Base-by-base conservation (phyloP, 805 yeast genomes). In the Maudiozyma pseudohumilis region DNA sequence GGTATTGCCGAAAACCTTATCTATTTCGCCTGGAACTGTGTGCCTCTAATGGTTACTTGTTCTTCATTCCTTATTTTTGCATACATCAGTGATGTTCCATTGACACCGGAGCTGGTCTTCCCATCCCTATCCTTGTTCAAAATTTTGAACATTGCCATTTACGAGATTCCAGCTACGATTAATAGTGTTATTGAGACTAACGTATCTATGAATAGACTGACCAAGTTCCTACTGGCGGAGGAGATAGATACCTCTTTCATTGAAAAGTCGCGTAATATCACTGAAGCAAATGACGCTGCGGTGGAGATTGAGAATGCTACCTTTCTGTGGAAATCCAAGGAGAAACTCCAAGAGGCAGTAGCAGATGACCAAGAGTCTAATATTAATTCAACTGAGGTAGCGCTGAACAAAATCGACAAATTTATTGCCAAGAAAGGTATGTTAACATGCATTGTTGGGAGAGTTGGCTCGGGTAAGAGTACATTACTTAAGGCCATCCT, bases 401-500 rank as follows among this genome's bases (percentile, higher is more conserved):
- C 83, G 0, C 56, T 78, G 36, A 57, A 61, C 31, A 55, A 71
- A 47, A 64, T 76, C 33, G 52, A 55, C 15, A 55, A 66, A 38
- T 75, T 75, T 44, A 41, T 49, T 8, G 81, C 77, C 1, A 56
- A 47, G n/a, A 70, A 68, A 47, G 78, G 79, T 5, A 63, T 67
- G 26, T 59, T 79, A 38, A 63, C 74, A 1, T 76, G 85, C 55
- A 58, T 79, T 36, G 77, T 78, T 19, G 85, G 85, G 9, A 62
- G 72, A 47, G 85, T 79, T 23, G 85, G 85, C 3, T 57, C 80
- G 11, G 86, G 86, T 35, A 79, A 79, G 47, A 69, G 81, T 2
- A 71, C 84, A 0, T 60, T 74, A 20, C 56, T 77, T 34, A 67
- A 70, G 42, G 65, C 77, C 11, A 49, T 77, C 10, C 47, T 76